Base-by-base conservation (phyloP, 1,139 yeast genomes). In the Diutina sp. region DNA sequence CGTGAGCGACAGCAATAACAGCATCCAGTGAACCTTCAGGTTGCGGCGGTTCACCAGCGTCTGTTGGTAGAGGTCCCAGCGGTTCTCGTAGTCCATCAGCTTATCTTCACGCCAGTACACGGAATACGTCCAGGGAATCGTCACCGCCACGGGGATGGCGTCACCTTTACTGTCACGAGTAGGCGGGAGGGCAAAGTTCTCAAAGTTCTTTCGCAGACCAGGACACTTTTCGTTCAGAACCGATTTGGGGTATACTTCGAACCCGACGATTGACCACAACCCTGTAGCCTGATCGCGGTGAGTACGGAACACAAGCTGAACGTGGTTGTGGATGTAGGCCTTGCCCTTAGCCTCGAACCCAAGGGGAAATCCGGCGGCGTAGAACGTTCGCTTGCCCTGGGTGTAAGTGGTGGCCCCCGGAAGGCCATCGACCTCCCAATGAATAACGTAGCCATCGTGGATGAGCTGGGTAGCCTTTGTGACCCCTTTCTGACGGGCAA, bases 361-460 rank as follows among this genome's bases (percentile, higher is more conserved):
- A 54, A 90, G 67, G 1, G 95, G 91, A 70, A 90, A 90, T 1
- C 97, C 97, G 1, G 95, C 83, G 4, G 90, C 87, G 64, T 90
- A 90, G 67, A 85, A 87, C 65, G 88, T 85, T 56, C 74, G 72
- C 59, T 74, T 75, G 51, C 79, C 73, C 51, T 77, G 79, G 54
- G 79, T 81, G 65, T 85, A 87, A 0, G 96, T 87, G 4, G 97
- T 89, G 3, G 96, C 95, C 3, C 95, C 96, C 0, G 97, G 97
- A 48, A 90, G 71, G 21, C 85, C 90, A 70, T 90, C 97, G 25
- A 90, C 75, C 51, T 81, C 70, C 97, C 97, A 90, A 65, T 90
- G 93, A 12, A 80, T 90, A 56, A 85, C 85, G 63, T 90, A 90
- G 2, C 88, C 88, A 57, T 84, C 73, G 61, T 80, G 74, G 55